These are phyloP conservation scores for Aspergillus luchuensis DNA, from an alignment of 2,329 filamentous ascomycete genomes.

Conservation along the genomic window DNA sequence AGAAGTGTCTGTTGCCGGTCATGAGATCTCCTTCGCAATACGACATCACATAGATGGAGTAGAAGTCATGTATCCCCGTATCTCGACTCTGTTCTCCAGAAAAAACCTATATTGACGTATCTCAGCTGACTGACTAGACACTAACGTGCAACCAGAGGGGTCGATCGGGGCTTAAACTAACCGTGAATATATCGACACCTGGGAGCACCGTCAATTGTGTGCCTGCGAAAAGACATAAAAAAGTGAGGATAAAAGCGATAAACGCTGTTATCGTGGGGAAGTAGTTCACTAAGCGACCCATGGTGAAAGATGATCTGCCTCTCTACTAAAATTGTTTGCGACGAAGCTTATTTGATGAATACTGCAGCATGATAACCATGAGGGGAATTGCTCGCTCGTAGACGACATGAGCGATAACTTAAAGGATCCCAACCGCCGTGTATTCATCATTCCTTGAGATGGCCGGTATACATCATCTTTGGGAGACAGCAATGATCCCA, in stretches of 20 bases:
- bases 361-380: neutral
- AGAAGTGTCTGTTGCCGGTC: constrained; percentile 52
- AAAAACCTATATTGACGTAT: constrained; percentile 38
- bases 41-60: constrained; percentile 62
- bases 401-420: neutral
- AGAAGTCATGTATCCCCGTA: constrained; percentile 62
- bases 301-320: constrained; percentile 2
- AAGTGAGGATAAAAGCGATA: constrained; percentile 58
- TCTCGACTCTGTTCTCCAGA: constrained; percentile 43
- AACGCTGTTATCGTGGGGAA: constrained; percentile 55
- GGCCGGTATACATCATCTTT: neutral
- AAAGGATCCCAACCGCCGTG: neutral
- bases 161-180: constrained; percentile 35
- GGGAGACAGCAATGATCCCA: neutral
- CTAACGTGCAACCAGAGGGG: neutral
- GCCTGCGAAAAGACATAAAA: constrained; percentile 65
- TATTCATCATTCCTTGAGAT: constrained; percentile 4
- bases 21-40: constrained; percentile 56
- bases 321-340: neutral
- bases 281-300: constrained; percentile 30
- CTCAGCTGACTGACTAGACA: neutral
- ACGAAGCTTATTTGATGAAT: neutral
- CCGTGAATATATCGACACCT: constrained; percentile 59
- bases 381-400: neutral
- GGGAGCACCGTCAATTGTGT: constrained; percentile 59